phyloP scores from a whole-genome alignment of 1,284 basidiomycete species.

The Psilocybe mexicana region DNA sequence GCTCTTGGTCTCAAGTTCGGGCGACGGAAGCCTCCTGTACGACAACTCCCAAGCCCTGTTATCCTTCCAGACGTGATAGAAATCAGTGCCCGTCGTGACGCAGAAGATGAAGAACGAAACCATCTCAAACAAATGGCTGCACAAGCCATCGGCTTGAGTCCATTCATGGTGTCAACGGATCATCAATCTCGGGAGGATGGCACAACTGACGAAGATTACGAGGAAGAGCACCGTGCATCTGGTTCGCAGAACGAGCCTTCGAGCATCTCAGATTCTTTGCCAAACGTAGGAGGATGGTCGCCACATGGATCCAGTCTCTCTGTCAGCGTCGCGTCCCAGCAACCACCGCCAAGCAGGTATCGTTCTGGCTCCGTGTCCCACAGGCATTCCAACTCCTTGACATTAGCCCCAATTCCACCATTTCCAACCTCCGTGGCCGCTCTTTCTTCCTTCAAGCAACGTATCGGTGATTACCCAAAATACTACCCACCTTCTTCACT shows the following conservation, averaged over 20 bases:
- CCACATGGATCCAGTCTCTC: slow-evolving; percentile 33
- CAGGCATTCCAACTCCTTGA: slow-evolving; percentile 35
- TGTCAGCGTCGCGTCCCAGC: slow-evolving; percentile 27
- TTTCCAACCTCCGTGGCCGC: slow-evolving; percentile 58
- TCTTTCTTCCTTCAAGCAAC: slow-evolving; percentile 51
- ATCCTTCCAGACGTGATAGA: slow-evolving; percentile 71
- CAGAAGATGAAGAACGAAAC: slow-evolving; percentile 70
- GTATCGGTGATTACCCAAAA: slow-evolving; percentile 57
- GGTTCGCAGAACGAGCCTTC: slow-evolving; percentile 11
- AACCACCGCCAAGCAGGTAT: slow-evolving; percentile 25
- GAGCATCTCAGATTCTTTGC: slow-evolving; percentile 21
- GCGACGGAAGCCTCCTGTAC: slow-evolving; percentile 43
- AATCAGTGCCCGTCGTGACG: slow-evolving; percentile 56
- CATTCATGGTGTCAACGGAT: slow-evolving; percentile 33
- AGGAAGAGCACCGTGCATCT: slow-evolving; percentile 15
- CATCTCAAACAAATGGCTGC: slow-evolving; percentile 73
- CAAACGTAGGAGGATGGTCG: slow-evolving; percentile 21
- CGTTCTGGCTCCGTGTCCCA: slow-evolving; percentile 41
- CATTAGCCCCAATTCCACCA: slow-evolving; percentile 45
- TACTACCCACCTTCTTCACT: slow-evolving; percentile 66
- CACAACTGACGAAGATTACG: slow-evolving; percentile 34
- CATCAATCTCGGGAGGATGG: slow-evolving; percentile 31
- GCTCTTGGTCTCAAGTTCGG: slow-evolving; percentile 49
- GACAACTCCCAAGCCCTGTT: slow-evolving; percentile 40
- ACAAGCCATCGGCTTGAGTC: slow-evolving; percentile 66